A percentile compares a stretch with the other conserved stretches of the same genome.
Conservation (phyloP, 148 eudicot species). For the Arctostaphylos glauca region DNA sequence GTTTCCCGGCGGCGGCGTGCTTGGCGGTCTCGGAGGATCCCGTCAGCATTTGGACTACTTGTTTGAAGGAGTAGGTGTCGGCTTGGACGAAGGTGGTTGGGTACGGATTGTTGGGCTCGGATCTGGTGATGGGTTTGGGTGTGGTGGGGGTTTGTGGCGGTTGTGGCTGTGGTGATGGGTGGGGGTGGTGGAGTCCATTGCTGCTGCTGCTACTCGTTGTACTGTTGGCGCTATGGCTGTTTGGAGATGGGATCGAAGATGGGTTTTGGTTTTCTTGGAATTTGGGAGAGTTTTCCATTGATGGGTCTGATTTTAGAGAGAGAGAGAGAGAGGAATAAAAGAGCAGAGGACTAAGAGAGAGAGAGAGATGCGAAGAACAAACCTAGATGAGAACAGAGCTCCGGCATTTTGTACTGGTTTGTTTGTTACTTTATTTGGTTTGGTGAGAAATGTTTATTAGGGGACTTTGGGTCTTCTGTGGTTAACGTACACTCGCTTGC, state of each 20-base stretch:
- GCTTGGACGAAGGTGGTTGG: constrained; percentile 69
- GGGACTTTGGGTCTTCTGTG: background rate
- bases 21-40: constrained; percentile 50
- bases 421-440: constrained; percentile 26
- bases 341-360: constrained; percentile 3
- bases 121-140: constrained; percentile 40
- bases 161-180: constrained; percentile 11
- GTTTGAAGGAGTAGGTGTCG: constrained; percentile 55
- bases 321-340: constrained; percentile 8
- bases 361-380: background rate
- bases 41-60: constrained; percentile 60
- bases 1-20: constrained; percentile 21
- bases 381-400: background rate
- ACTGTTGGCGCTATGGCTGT: constrained; percentile 28
- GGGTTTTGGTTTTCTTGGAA: constrained; percentile 25
- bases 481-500: background rate
- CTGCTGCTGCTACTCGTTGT: constrained; percentile 29
- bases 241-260: constrained; percentile 40
- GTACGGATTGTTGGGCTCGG: constrained; percentile 55
- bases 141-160: constrained; percentile 20
- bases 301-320: constrained; percentile 12
- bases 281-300: constrained; percentile 44
- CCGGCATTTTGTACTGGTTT: constrained; percentile 16
- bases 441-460: constrained; percentile 23
- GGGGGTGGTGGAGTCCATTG: constrained; percentile 15